Conservation (phyloP, 2,329 filamentous ascomycete species). For the Fusarium sp. region DNA sequence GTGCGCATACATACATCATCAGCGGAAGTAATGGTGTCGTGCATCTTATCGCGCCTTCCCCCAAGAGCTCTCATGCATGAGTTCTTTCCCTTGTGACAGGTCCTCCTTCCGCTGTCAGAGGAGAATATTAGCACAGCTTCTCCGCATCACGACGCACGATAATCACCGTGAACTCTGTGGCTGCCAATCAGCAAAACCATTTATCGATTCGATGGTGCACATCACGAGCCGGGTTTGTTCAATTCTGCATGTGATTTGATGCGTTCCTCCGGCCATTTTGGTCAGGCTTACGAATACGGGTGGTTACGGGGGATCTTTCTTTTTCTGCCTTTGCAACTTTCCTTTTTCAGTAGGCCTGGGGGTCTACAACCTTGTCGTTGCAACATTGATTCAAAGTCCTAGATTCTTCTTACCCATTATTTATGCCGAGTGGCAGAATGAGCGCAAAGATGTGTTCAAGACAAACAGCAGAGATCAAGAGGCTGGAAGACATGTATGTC, state of each 20-base stretch:
- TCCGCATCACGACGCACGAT: slow-evolving; percentile 34
- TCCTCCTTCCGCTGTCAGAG: slow-evolving; percentile 17
- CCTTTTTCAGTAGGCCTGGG: slow-evolving; percentile 20
- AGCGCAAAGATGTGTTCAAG: slow-evolving; percentile 4
- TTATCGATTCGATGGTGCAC: slow-evolving; percentile 21
- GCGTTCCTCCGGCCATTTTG: slow-evolving; percentile 12
- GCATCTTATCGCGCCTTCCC: slow-evolving; percentile 40
- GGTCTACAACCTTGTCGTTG: slow-evolving; percentile 26
- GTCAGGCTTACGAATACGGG: slow-evolving; percentile 36
- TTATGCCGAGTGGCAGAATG: not conserved
- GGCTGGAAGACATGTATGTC: not conserved
- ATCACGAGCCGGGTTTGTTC: slow-evolving; percentile 5
- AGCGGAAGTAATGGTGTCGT: slow-evolving; percentile 38
- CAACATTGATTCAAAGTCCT: slow-evolving; percentile 17
- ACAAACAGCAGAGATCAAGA: slow-evolving; percentile 4
- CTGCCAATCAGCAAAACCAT: slow-evolving; percentile 29
- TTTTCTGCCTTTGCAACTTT: slow-evolving; percentile 29
- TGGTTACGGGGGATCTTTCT: slow-evolving; percentile 24
- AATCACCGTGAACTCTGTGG: slow-evolving; percentile 31
- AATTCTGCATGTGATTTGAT: slow-evolving; percentile 32
- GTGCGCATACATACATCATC: slow-evolving; percentile 39
- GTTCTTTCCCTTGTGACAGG: slow-evolving; percentile 43
- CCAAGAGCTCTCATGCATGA: slow-evolving; percentile 40
- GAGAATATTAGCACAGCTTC: slow-evolving; percentile 29
- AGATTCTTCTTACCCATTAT: slow-evolving; percentile 8